These are phyloP conservation scores for Cyclostephanos tholiformis DNA, from an alignment of 108 stramenopile genomes.

Conservation along the genomic window DNA sequence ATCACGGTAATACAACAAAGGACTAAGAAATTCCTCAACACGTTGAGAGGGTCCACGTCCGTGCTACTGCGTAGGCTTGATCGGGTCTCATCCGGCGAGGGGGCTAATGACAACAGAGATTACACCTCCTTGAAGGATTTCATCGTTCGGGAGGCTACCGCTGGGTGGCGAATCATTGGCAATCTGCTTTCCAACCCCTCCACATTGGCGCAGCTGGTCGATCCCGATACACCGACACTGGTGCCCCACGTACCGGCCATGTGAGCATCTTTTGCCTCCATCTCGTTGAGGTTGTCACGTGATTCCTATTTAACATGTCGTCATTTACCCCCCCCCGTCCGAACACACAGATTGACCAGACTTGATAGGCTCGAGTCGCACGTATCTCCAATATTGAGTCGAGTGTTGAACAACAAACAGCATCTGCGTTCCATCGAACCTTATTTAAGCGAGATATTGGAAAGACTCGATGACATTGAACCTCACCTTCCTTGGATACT, in stretches of 20 bases:
- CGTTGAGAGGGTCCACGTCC: slow-evolving; percentile 48
- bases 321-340: background rate
- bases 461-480: slow-evolving; percentile 75
- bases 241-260: slow-evolving; percentile 71
- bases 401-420: slow-evolving; percentile 67
- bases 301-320: background rate
- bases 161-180: slow-evolving; percentile 56
- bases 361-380: slow-evolving; percentile 67
- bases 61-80: slow-evolving; percentile 61
- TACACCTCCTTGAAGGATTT: slow-evolving; percentile 58
- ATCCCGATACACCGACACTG: slow-evolving; percentile 66
- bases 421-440: slow-evolving; percentile 70
- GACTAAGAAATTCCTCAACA: slow-evolving; percentile 36
- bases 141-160: slow-evolving; percentile 51
- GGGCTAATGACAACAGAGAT: slow-evolving; percentile 52
- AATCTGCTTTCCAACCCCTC: slow-evolving; percentile 51
- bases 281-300: background rate
- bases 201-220: slow-evolving; percentile 57
- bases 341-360: slow-evolving; percentile 30
- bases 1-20: slow-evolving; percentile 25
- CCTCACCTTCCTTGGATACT: slow-evolving; percentile 80
- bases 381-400: slow-evolving; percentile 60
- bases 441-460: slow-evolving; percentile 58
- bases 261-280: background rate
- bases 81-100: slow-evolving; percentile 52